Conservation (phyloP, 305 asterid species). For the Striga hermonthica region DNA sequence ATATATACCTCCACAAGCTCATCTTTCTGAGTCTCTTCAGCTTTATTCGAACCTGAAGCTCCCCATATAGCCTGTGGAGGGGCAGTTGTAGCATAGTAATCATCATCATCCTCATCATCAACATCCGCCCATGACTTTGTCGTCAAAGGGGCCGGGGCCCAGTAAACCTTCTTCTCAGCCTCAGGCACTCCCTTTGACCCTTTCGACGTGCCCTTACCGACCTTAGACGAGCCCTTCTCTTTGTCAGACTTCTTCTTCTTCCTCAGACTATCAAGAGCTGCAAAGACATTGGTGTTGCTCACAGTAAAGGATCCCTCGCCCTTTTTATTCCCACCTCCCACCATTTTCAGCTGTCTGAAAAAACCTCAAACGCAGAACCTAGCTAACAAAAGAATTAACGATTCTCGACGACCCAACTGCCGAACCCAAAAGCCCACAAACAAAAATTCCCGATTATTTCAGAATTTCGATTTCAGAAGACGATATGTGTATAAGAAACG, state of each 20-base stretch:
- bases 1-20: conserved; percentile 50
- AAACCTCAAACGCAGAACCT: conserved; percentile 24
- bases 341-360: conserved; percentile 41
- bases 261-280: conserved; percentile 61
- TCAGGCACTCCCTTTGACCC: conserved; percentile 41
- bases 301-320: conserved; percentile 53
- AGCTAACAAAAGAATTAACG: conserved; percentile 20
- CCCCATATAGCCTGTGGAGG: conserved; percentile 87
- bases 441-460: conserved; percentile 25
- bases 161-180: conserved; percentile 59
- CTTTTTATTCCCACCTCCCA: conserved; percentile 60
- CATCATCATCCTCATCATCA: conserved; percentile 96
- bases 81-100: conserved; percentile 89
- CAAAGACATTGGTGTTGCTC: conserved; percentile 60
- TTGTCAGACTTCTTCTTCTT: conserved; percentile 72
- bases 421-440: conserved; percentile 25
- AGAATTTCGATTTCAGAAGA: conserved; percentile 18
- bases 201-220: conserved; percentile 40
- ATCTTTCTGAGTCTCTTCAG: conserved; percentile 37
- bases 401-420: conserved; percentile 24
- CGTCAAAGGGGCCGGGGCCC: conserved; percentile 94
- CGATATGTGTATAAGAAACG: conserved; percentile 11
- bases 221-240: conserved; percentile 42
- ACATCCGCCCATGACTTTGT: conserved; percentile 98
- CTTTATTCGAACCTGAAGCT: conserved; percentile 39